Base-by-base conservation (phyloP, 306 rosid genomes). In the Bauhinia variegata region DNA sequence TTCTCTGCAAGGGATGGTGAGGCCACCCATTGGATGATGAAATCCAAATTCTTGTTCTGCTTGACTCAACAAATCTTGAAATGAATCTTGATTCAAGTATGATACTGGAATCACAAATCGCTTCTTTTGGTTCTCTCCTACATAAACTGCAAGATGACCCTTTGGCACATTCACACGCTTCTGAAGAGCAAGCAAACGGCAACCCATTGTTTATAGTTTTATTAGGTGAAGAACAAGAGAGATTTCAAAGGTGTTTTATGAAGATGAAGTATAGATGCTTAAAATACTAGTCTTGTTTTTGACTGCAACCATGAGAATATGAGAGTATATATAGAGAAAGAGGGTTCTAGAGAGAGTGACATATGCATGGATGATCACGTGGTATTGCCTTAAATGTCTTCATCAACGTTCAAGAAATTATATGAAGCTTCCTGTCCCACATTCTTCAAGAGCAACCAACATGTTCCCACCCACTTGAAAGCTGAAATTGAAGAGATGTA, bases 1-100 rank as follows among this genome's bases (percentile, higher is more conserved):
- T 56, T 65, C 68, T n/a, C 46, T 38, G 78, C 78, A 80, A 33
- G 74, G 81, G 30, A 80, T 80, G 17, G 78, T 75, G n/a, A 80
- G 81, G 2, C 72, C 78, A 0, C 78, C 84, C 78, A 75, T 75
- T 11, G 75, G 68, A 75, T 71, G 75, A 48, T 80, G 23, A 12
- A 63, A 75, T 37, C 84, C 80, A 3, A 80, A 80, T 60, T 80
- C 77, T 80, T 75, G 60, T 31, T 80, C 71, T 16, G 60, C 74
- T 15, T 59, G 75, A 70, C 60, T 58, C 19, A 75, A 8, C 63
- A 80, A 80, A 5, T 75, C 75, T 58, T 74, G 77, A 59, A 79
- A 79, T 7, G 69, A 79, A 53, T 78, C 75, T 36, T 67, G 73
- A 37, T 71, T 80, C 80, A 83, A 80, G 67, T 52, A 75, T 6